phyloP scores from a whole-genome alignment of 345 rosid species.

The Luvunga scandens region DNA sequence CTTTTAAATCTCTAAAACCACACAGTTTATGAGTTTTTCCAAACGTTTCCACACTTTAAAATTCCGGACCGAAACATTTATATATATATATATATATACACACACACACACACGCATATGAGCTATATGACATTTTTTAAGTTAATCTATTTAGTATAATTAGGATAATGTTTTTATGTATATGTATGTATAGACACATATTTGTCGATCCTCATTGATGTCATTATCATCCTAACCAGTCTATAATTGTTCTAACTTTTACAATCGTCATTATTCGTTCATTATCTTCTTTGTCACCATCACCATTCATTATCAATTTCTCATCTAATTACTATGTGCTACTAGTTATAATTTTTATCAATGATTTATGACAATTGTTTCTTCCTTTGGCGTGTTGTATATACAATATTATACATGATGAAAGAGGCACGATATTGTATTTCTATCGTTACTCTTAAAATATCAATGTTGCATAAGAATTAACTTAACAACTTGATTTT shows the following conservation, averaged over 20 bases:
- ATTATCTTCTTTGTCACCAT: conserved; percentile 15
- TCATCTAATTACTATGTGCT: background rate
- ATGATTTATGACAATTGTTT: background rate
- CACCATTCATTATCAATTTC: conserved; percentile 5
- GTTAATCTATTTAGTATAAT: background rate
- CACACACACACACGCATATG: too few species aligned
- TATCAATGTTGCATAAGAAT: too few species aligned
- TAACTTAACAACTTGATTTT: background rate
- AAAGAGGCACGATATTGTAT: background rate
- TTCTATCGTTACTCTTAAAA: too few species aligned
- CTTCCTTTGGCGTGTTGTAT: background rate
- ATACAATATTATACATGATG: background rate
- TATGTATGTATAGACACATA: background rate
- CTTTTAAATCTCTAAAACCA: too few species aligned
- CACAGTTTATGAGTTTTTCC: fast-evolving
- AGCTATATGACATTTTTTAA: background rate
- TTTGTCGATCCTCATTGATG: background rate
- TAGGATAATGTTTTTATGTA: background rate
- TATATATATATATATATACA: too few species aligned
- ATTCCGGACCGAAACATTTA: fast-evolving
- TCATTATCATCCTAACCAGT: background rate
- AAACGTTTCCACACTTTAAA: fast-evolving
- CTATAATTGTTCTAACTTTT: conserved; percentile 1
- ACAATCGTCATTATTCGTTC: conserved; percentile 12
- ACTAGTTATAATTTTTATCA: background rate